Evolutionary conservation across 2,329 filamentous ascomycete species (phyloP).

Genomic region (Cordyceps farinosa): DNA sequence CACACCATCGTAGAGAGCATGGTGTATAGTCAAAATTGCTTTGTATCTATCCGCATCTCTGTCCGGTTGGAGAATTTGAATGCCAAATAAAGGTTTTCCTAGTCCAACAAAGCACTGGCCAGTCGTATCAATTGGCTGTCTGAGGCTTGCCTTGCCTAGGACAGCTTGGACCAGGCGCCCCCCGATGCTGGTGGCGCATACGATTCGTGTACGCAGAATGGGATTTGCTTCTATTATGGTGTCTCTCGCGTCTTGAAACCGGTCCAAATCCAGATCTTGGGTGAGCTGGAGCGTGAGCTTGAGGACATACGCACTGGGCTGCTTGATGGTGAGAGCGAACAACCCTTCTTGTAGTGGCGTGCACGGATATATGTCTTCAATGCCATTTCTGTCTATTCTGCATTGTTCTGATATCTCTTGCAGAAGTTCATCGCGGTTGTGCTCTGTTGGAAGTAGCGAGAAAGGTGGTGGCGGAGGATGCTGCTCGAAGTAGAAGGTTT

Average conservation of each 20-base stretch:
- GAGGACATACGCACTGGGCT: constrained; percentile 30
- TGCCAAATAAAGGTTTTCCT: background rate
- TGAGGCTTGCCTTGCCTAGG: background rate
- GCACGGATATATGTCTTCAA: constrained; percentile 36
- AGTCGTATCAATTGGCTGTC: background rate
- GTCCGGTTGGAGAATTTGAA: constrained; percentile 9
- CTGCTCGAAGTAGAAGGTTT: background rate
- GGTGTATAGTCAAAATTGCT: constrained; percentile 33
- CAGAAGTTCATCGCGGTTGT: constrained; percentile 18
- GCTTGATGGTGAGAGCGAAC: constrained; percentile 33
- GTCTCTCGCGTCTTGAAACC: constrained; percentile 30
- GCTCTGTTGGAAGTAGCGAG: background rate
- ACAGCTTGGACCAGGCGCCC: background rate
- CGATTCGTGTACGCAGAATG: constrained; percentile 34
- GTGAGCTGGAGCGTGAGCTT: constrained; percentile 26
- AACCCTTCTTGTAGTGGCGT: constrained; percentile 34
- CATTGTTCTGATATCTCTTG: constrained; percentile 24
- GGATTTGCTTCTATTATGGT: constrained; percentile 24
- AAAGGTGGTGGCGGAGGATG: background rate
- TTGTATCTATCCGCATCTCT: constrained; percentile 13
- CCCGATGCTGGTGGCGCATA: constrained; percentile 20
- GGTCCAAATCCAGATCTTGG: constrained; percentile 21
- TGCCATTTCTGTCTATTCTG: constrained; percentile 18
- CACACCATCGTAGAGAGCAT: constrained; percentile 38
- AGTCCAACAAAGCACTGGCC: background rate